These are phyloP conservation scores for Fusarium sp. DNA, from an alignment of 2,329 filamentous ascomycete genomes.

Conservation along the genomic window DNA sequence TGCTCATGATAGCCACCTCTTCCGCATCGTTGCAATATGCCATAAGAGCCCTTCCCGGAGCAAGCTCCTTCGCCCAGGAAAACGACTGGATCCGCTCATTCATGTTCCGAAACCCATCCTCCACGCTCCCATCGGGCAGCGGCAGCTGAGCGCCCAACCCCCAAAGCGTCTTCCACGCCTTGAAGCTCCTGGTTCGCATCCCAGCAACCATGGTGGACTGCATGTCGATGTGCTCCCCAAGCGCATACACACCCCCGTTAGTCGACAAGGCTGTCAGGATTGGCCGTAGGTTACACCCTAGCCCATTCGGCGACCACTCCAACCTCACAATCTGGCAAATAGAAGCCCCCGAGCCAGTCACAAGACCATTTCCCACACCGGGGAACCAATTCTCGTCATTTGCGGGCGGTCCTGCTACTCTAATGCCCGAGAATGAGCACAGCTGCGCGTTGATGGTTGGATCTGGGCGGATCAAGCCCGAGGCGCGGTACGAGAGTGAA, in stretches of 20 bases:
- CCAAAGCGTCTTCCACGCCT: conserved; percentile 66
- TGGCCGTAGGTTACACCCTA: conserved; percentile 65
- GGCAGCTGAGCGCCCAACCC: conserved; percentile 63
- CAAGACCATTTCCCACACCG: conserved; percentile 58
- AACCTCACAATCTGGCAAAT: conserved; percentile 66
- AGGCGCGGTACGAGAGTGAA: conserved; percentile 47
- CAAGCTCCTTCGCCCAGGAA: conserved; percentile 61
- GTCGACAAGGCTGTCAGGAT: conserved; percentile 63
- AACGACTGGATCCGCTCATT: conserved; percentile 62
- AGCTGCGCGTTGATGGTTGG: conserved; percentile 58
- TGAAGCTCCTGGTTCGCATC: conserved; percentile 53
- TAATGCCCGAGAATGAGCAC: conserved; percentile 52
- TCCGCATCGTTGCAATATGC: conserved; percentile 63
- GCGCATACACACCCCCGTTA: conserved; percentile 60
- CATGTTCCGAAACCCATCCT: conserved; percentile 47
- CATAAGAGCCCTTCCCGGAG: conserved; percentile 56
- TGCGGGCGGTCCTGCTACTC: conserved; percentile 40
- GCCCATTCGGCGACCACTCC: conserved; percentile 67
- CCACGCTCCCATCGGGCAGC: conserved; percentile 54
- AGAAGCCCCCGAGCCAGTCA: conserved; percentile 60
- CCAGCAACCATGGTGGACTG: conserved; percentile 42
- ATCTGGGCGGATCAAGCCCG: conserved; percentile 51
- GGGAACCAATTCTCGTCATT: conserved; percentile 47
- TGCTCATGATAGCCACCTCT: conserved; percentile 62
- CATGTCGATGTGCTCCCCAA: conserved; percentile 58